Evolutionary conservation across 345 rosid species (phyloP), one percentile per base, ranked within the genome.

Genomic region (Linum usitatissimum): DNA sequence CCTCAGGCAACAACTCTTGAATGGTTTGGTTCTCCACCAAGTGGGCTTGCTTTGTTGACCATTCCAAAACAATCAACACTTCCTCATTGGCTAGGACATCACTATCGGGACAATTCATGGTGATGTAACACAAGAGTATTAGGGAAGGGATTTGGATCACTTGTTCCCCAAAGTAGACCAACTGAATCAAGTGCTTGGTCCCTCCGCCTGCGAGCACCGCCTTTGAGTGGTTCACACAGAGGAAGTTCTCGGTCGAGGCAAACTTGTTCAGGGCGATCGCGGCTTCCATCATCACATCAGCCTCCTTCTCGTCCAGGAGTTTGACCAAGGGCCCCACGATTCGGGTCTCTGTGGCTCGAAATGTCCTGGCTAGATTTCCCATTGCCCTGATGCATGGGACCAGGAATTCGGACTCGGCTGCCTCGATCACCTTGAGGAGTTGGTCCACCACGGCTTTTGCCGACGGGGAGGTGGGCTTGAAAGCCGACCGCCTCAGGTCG

Each of bases 321-420:
- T 76, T 79, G 70, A 85, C 96, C 61, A 88, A 56, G 4, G 91
- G 95, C 30, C 68, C 78, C 9, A 88, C 76, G 57, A 85, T 65
- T 57, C 89, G 70, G 2, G 82, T 83, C 55, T 88, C 89, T 0
- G 91, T 79, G 9, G 87, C 91, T 9, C 95, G 84, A 59, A 87
- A 87, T 18, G 88, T 85, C 78, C 95, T 77, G 2, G 89, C 87
- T n/a, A 85, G 76, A 79, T 78, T 77, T n/a, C 95, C 95, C 0
- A 85, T 76, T 6, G 95, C 67, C 68, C 65, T 76, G 68, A 85
- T 72, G 75, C 91, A 80, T 0, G 86, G 86, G 3, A 76, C 58
- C 4, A 87, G 70, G 36, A 81, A 80, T 18, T 81, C 83, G 0
- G 83, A 76, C 20, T 77, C 75, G n/a, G 74, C 87, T 66, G 72